Base-by-base conservation (phyloP, 169 alveolate species). In the Plasmodium malariae region DNA sequence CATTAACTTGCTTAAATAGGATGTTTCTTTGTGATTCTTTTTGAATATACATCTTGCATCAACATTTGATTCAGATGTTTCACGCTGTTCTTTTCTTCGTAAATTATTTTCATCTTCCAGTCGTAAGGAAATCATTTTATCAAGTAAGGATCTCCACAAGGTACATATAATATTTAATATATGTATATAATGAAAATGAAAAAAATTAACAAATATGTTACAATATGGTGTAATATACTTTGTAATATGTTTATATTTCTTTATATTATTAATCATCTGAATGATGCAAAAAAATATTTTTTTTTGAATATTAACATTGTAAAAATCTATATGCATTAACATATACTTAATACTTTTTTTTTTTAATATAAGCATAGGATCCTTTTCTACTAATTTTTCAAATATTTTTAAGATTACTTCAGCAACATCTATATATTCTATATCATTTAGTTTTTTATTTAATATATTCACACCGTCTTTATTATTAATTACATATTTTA, bases 261-360 rank as follows among this genome's bases (percentile, higher is more conserved):
- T 86, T 26, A 86, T 86, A 86, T 86, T 86, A 62, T 86, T 86
- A 62, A 86, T 86, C 74, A 86, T 86, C 37, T 86, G 92, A 73
- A 86, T 86, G 49, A 86, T 86, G 57, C 92, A 86, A 72, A 69
- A 86, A 51, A 86, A 86, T 28, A 86, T 86, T 86, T 86, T 86
- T 48, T 86, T 86, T 45, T 86, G 92, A 7, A 86, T 86, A 72
- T 86, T 86, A 1, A 86, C 85, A 54, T 86, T 86, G 24, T 86
- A 86, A 69, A 86, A 86, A 45, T 86, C 92, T 21, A 86, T 86
- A 86, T 86, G 87, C 92, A 86, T 86, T 48, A 86, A 70, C 92
- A 86, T 86, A 54, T 86, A 86, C 19, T 86, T 86, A 69, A 86
- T 86, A 49, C 92, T 86, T 32, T 86, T 68, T 17, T 86, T 86